Conservation (phyloP, 1,284 basidiomycete genomes). For the Trichosporon sp. region DNA sequence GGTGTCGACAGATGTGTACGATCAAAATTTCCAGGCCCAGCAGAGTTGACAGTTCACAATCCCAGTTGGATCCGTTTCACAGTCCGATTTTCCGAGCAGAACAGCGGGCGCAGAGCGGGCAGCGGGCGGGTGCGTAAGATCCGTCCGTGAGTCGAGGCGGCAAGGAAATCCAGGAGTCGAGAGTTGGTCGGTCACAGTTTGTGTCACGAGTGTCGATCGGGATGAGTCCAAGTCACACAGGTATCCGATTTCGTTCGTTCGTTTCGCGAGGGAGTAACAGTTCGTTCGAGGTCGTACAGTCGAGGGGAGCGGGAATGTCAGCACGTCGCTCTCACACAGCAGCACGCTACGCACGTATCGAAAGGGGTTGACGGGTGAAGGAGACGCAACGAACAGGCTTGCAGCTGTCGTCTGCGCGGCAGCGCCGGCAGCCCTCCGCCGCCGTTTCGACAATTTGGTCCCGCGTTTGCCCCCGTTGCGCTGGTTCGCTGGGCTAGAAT, state of each 20-base stretch:
- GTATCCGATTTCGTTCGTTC: too few species aligned
- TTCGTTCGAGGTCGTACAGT: neutral
- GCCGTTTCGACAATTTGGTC: neutral
- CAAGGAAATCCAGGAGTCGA: neutral
- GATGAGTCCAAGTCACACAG: neutral
- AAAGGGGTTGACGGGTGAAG: neutral
- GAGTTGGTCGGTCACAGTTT: neutral
- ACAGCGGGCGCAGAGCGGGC: neutral
- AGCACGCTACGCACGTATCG: neutral
- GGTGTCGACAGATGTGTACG: neutral
- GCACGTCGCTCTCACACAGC: neutral
- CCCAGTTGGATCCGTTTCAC: neutral
- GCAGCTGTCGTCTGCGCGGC: neutral
- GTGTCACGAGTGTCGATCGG: slow-evolving; percentile 4
- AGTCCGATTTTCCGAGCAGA: neutral
- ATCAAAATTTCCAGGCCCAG: neutral
- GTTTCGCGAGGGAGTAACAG: too few species aligned
- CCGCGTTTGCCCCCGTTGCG: neutral
- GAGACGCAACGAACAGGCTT: neutral
- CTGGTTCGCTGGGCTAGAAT: neutral
- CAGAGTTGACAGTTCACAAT: neutral
- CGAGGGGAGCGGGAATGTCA: neutral
- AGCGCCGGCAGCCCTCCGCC: too few species aligned
- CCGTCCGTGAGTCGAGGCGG: neutral
- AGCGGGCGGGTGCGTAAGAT: neutral